These are phyloP conservation scores for Colletotrichum plurivorum DNA, from an alignment of 2,329 filamentous ascomycete genomes.

Conservation along the genomic window DNA sequence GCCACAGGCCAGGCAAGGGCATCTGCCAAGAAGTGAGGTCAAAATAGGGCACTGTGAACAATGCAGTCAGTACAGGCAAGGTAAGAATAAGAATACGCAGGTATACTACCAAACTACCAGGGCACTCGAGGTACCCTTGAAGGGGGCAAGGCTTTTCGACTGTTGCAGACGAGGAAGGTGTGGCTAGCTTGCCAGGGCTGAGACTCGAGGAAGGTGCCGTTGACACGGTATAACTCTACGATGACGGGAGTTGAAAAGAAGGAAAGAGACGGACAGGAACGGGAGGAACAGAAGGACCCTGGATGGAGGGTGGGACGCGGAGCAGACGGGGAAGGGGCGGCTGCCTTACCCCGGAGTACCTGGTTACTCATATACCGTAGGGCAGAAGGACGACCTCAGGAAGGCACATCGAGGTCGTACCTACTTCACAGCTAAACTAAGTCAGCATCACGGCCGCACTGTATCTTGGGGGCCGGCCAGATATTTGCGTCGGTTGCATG, in stretches of 20 bases:
- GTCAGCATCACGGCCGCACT: constrained; percentile 11
- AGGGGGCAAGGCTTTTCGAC: constrained; percentile 5
- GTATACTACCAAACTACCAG: too few species aligned
- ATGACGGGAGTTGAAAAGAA: not conserved
- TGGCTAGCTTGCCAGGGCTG: not conserved
- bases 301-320: not conserved
- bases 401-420: not conserved
- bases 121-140: not conserved
- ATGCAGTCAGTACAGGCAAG: not conserved
- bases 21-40: constrained; percentile 31
- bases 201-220: constrained; percentile 5
- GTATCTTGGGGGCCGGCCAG: not conserved
- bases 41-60: constrained; percentile 30
- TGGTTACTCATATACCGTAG: not conserved
- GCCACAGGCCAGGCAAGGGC: not conserved
- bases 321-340: not conserved
- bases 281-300: not conserved
- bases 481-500: constrained; percentile 7
- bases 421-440: too few species aligned
- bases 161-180: not conserved
- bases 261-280: not conserved
- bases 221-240: constrained; percentile 4
- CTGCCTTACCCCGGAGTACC: not conserved
- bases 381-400: not conserved
- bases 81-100: not conserved